Evolutionary conservation across 2,329 filamentous ascomycete species (phyloP).

Genomic region (Hypomyces perniciosus): DNA sequence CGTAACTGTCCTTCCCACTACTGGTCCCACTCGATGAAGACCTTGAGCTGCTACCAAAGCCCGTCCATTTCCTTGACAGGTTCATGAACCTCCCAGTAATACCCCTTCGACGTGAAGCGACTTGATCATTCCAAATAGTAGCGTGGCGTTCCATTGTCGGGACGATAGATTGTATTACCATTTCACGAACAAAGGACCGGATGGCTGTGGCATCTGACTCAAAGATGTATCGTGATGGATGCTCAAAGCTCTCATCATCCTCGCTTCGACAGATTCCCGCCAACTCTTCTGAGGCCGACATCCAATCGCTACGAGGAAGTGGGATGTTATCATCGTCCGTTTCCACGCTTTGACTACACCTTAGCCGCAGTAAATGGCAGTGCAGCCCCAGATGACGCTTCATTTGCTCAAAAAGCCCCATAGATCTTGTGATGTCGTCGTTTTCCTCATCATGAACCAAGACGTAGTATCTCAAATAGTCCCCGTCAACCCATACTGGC

Average conservation of each 20-base stretch:
- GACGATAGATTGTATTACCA: constrained; percentile 90
- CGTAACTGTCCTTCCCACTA: constrained; percentile 64
- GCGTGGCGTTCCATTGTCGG: constrained; percentile 94
- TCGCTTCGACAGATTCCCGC: constrained; percentile 64
- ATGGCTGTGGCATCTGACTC: constrained; percentile 89
- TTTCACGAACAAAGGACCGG: constrained; percentile 82
- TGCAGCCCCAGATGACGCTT: constrained; percentile 96
- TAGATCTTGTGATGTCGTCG: constrained; percentile 86
- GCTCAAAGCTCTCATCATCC: constrained; percentile 61
- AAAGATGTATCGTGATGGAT: constrained; percentile 73
- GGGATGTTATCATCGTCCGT: constrained; percentile 87
- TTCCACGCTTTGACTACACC: constrained; percentile 77
- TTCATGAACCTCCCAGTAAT: constrained; percentile 92
- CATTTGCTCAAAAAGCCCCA: constrained; percentile 94
- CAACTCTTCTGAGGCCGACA: constrained; percentile 80
- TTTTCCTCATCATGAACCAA: constrained; percentile 93
- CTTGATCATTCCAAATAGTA: constrained; percentile 93
- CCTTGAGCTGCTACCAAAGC: constrained; percentile 65
- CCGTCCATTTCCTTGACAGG: constrained; percentile 82
- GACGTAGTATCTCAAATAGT: constrained; percentile 94
- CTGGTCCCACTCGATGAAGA: constrained; percentile 49
- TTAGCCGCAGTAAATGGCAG: constrained; percentile 82
- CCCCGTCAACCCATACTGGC: constrained; percentile 81
- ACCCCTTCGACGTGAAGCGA: constrained; percentile 82
- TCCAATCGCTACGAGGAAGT: constrained; percentile 80